Base-by-base conservation (phyloP, 2,329 filamentous ascomycete species). In the Penicillium vulpinum region DNA sequence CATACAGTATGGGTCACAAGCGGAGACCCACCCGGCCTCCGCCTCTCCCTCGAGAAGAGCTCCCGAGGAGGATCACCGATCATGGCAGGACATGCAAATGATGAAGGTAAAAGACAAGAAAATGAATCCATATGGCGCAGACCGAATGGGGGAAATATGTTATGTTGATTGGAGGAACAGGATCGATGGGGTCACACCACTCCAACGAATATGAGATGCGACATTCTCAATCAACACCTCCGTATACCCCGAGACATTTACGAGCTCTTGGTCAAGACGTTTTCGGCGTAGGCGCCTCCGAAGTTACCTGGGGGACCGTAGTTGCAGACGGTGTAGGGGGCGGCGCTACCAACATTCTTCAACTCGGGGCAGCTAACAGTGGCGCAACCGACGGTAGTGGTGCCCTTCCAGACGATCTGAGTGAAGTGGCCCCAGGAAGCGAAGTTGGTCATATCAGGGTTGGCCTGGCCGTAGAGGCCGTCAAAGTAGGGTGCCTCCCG, bases 291-390 rank as follows among this genome's bases (percentile, higher is more conserved):
- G 65, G 81, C 72, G 58, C 78, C 79, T 15, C 65, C 76, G 52
- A 81, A 78, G 75, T 88, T 85, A 90, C 90, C 91, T 61, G 85
- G 78, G 60, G 86, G 82, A 64, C 78, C 79, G 80, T 96, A 96
- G 83, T 96, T 93, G 87, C 91, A 96, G 68, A 95, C 91, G 29
- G 89, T 92, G 80, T 85, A 91, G 77, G 84, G 86, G n/a, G 86
- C 54, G 28, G 77, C 65, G 48, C 71, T 67, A 56, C 75, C 76
- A 45, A 74, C 73, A 60, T 79, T 78, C 50, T 67, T 71, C 41
- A 83, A 72, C 51, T 57, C 66, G 29, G 62, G 24, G 81, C 79
- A 85, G 74, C 63, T 59, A 21, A 73, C 68, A 28, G 74, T 83
- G 50, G 79, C 80, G 71, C 89, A 92, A 62, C 87, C 89, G 51